A percentile compares a stretch with the other conserved stretches of the same genome.
Conservation (phyloP, 2,329 filamentous ascomycete species). For the Diplodia seriata region DNA sequence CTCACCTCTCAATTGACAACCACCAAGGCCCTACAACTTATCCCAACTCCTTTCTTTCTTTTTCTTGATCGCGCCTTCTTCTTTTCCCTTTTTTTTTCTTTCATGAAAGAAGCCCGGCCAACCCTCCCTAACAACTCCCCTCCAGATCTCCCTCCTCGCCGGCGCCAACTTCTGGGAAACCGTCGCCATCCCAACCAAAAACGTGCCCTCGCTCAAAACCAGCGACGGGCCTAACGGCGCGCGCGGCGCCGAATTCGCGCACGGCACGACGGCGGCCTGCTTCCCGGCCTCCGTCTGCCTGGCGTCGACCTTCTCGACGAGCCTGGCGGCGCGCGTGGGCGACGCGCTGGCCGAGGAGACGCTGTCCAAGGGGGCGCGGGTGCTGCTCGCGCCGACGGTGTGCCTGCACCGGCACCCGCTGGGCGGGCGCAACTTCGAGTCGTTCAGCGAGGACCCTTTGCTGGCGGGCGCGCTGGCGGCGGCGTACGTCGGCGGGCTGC, state of each 20-base stretch:
- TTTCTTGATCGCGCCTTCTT: too few relatives aligned
- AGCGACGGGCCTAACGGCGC: constrained; percentile 75
- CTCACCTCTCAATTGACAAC: neutral
- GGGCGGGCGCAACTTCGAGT: constrained; percentile 84
- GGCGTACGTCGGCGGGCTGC: constrained; percentile 74
- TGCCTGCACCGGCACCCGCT: constrained; percentile 85
- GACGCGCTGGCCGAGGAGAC: constrained; percentile 73
- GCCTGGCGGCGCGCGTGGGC: constrained; percentile 72
- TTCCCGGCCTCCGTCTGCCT: constrained; percentile 81
- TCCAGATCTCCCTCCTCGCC: constrained; percentile 49
- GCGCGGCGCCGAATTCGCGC: constrained; percentile 71
- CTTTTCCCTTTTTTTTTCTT: too few relatives aligned
- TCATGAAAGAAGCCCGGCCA: too few relatives aligned
- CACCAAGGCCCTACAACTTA: neutral
- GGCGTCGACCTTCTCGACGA: constrained; percentile 78
- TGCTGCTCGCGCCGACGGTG: constrained; percentile 78
- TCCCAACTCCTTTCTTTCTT: too few relatives aligned
- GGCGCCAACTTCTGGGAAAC: constrained; percentile 76
- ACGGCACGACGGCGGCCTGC: constrained; percentile 66
- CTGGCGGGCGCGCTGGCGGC: constrained; percentile 76
- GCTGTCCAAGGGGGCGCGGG: constrained; percentile 74
- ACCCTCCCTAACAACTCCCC: neutral
- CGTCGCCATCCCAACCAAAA: constrained; percentile 64
- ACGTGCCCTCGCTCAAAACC: constrained; percentile 68
- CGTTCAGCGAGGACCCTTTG: constrained; percentile 82